Evolutionary conservation across 345 rosid species (phyloP).

Genomic region (Corymbia maculata): DNA sequence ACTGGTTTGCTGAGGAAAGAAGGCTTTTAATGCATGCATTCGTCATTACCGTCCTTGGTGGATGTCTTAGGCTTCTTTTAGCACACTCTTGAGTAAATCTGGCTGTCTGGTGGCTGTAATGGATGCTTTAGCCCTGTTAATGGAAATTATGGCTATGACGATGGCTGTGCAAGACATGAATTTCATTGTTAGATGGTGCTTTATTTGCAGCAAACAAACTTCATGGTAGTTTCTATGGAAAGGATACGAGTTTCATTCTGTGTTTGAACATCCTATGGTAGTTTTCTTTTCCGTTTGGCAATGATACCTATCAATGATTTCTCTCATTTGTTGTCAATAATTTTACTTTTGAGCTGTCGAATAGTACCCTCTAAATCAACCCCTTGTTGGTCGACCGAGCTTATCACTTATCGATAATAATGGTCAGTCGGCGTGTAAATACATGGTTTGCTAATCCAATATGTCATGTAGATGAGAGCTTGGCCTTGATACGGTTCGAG

Average conservation of each 20-base stretch:
- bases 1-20: background rate
- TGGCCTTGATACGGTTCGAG: no score
- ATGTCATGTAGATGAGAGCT: no score
- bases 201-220: background rate
- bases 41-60: background rate
- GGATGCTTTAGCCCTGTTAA: background rate
- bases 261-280: background rate
- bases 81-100: background rate
- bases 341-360: no score
- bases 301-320: no score
- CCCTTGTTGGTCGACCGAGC: no score
- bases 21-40: background rate
- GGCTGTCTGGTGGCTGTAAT: background rate
- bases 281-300: background rate
- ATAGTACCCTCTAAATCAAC: no score
- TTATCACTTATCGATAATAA: no score
- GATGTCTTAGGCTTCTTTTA: background rate
- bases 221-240: background rate
- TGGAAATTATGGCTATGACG: background rate
- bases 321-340: no score
- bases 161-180: background rate
- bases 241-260: background rate
- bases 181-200: background rate
- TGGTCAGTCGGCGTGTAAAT: no score
- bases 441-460: no score